phyloP scores from a whole-genome alignment of 2,329 filamentous ascomycete genomes.

The Arthrobotrys musiformis region DNA sequence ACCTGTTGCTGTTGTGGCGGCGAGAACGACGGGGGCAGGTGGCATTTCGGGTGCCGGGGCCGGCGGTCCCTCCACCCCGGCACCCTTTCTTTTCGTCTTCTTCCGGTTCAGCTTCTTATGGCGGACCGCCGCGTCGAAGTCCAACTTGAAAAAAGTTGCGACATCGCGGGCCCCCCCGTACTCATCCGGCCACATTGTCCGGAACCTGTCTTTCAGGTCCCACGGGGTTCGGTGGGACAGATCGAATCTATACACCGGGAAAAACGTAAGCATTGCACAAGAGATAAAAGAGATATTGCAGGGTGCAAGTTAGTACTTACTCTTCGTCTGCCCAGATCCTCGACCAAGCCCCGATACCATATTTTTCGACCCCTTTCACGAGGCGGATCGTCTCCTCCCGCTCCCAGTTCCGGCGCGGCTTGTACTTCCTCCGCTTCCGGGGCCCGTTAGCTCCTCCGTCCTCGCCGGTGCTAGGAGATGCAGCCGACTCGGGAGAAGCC shows the following conservation, averaged over 20 bases:
- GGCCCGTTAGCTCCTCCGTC: not conserved
- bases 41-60: not conserved
- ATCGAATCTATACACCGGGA: slow-evolving; percentile 10
- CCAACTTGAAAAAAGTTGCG: slow-evolving; percentile 23
- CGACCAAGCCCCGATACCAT: slow-evolving; percentile 40
- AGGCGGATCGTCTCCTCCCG: slow-evolving; percentile 33
- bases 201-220: slow-evolving; percentile 46
- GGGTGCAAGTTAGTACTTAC: not conserved
- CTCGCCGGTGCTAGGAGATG: slow-evolving; percentile 3
- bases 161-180: slow-evolving; percentile 16
- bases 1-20: slow-evolving; percentile 28
- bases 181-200: slow-evolving; percentile 35
- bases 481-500: slow-evolving; percentile 22
- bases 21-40: not conserved
- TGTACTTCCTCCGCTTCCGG: slow-evolving; percentile 47
- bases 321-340: slow-evolving; percentile 26
- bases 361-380: slow-evolving; percentile 27
- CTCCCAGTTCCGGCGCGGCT: slow-evolving; percentile 38
- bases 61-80: not conserved
- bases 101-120: slow-evolving; percentile 32
- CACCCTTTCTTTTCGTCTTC: not conserved
- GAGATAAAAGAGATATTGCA: not conserved
- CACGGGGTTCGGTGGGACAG: slow-evolving; percentile 31
- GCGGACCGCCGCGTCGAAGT: slow-evolving; percentile 19
- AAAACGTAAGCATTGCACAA: not conserved